These are phyloP conservation scores for Zasmidium cellare DNA, from an alignment of 2,329 filamentous ascomycete species.

Conservation along the genomic window DNA sequence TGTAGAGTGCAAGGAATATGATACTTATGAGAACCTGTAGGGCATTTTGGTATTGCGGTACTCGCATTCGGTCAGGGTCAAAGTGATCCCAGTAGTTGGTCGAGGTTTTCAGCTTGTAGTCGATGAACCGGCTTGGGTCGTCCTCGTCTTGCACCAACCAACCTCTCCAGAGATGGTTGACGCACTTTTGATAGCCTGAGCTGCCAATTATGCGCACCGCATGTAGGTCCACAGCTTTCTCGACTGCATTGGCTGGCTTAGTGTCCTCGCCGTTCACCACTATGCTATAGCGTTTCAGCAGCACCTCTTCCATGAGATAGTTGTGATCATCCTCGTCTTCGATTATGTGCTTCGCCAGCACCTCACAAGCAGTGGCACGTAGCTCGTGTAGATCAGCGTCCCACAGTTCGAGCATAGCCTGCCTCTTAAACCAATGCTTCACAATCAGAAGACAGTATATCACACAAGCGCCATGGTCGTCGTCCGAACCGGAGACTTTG, in stretches of 20 bases:
- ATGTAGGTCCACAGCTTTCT: conserved; percentile 91
- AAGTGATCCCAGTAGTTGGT: conserved; percentile 77
- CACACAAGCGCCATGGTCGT: conserved; percentile 73
- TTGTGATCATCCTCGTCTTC: conserved; percentile 77
- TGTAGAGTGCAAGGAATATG: conserved; percentile 82
- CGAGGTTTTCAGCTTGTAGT: conserved; percentile 81
- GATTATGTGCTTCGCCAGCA: conserved; percentile 86
- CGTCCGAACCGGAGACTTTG: conserved; percentile 30
- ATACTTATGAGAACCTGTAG: conserved; percentile 83
- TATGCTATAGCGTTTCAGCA: conserved; percentile 87
- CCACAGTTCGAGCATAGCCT: conserved; percentile 82
- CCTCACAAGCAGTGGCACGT: conserved; percentile 80
- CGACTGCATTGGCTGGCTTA: conserved; percentile 80
- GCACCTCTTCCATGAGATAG: conserved; percentile 76
- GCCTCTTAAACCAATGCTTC: conserved; percentile 74
- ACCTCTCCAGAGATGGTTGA: conserved; percentile 87
- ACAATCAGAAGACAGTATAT: conserved; percentile 79
- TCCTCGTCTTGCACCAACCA: conserved; percentile 97
- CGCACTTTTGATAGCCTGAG: conserved; percentile 93
- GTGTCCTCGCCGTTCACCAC: conserved; percentile 71
- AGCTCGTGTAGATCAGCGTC: conserved; percentile 81
- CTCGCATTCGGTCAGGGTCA: conserved; percentile 91
- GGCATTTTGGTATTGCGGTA: conserved; percentile 87
- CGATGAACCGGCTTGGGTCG: conserved; percentile 84
- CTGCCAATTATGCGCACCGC: conserved; percentile 85